Base-by-base conservation (phyloP, 1,284 basidiomycete species). In the Melampsora americana region DNA sequence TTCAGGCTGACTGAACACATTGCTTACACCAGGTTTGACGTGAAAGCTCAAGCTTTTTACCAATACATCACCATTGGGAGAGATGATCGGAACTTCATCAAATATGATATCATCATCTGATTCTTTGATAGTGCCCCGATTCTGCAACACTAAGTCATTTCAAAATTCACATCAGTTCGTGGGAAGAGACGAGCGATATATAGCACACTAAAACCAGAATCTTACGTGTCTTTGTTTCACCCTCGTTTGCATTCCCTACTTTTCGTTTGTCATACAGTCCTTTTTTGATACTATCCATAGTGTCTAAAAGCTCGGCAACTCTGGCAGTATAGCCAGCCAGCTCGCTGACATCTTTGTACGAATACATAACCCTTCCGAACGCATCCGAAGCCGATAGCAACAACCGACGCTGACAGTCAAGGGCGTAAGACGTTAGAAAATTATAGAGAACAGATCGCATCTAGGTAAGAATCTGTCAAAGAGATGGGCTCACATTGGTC, bases 311-410 rank as follows among this genome's bases (percentile, higher is more conserved):
- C 66, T 90, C 88, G 30, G 91, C 90, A 0, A 99, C 95, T 23
- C 95, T 89, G 0, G 93, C 88, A 0, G 95, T 97, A 83, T 97
- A 97, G 14, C 95, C 95, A 1, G 95, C 93, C 42, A 99, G 88
- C 83, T 99, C 95, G 6, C 93, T 90, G 4, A 99, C 86, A 82
- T 97, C 93, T 65, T 82, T 82, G 65, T 23, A 46, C n/a, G 50
- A 56, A 83, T 95, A 96, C 93, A 98, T 95, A 79, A 88, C 85
- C 23, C 87, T 82, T 0, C 87, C 87, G 76, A 88, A 86, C 0
- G 87, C 87, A 79, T 88, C 87, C 35, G 85, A 86, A 0, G 86
- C 84, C 0, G 86, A 87, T 1, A 99, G 85, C 16, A 99, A 84
- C 48, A 99, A 86, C 18, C 95, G 87, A 66, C 95, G 87, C 82